Conservation (phyloP, 306 rosid species). For the Citrullus amarus region DNA sequence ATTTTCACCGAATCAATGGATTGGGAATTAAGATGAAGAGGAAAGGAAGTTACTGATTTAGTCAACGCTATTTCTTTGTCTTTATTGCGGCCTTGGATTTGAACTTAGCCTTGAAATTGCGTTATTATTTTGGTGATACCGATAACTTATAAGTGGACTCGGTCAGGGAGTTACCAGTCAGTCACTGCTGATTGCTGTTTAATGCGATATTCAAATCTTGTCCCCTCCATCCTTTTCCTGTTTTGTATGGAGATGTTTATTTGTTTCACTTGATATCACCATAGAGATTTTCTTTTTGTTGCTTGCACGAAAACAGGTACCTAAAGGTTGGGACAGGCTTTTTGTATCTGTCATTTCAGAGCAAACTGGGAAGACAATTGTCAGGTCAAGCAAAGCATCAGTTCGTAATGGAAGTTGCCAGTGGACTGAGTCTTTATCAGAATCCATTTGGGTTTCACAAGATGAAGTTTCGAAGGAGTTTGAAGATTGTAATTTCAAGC, state of each 20-base stretch:
- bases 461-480: conserved; percentile 23
- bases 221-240: background rate
- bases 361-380: conserved; percentile 26
- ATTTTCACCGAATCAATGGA: background rate
- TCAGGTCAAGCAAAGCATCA: conserved; percentile 21
- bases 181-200: background rate
- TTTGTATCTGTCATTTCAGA: conserved; percentile 24
- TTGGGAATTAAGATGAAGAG: background rate
- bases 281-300: background rate
- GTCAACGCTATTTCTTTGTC: background rate
- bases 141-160: background rate
- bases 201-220: background rate
- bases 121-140: background rate
- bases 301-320: conserved; percentile 18
- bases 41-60: background rate
- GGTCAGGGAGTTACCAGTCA: background rate
- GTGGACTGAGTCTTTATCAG: conserved; percentile 27
- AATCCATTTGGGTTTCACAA: conserved; percentile 23
- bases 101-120: background rate
- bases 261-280: background rate
- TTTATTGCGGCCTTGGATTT: background rate
- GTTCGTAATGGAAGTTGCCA: conserved; percentile 38
- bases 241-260: background rate
- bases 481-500: conserved; percentile 30
- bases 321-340: conserved; percentile 44